These are phyloP conservation scores for Sinapis alba DNA, from an alignment of 441 rosid species.

Conservation along the genomic window DNA sequence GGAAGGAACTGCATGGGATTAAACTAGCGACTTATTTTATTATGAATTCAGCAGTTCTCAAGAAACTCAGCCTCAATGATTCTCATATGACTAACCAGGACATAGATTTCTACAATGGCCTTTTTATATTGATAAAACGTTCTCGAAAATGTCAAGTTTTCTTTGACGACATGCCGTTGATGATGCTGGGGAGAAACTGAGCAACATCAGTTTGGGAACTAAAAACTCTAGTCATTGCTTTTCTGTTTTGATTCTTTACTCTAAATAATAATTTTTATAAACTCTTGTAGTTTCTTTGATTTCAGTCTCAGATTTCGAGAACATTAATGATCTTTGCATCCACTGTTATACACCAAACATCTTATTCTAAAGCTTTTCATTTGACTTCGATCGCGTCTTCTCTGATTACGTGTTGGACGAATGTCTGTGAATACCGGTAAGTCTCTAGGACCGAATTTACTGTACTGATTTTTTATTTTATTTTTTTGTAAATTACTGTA, in stretches of 20 bases:
- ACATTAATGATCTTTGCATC: too few relatives aligned
- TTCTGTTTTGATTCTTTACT: neutral
- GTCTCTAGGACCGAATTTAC: too few relatives aligned
- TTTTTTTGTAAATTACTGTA: too few relatives aligned
- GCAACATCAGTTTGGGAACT: neutral
- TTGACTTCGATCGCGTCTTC: too few relatives aligned
- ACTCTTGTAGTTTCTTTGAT: neutral
- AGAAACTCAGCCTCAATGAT: neutral
- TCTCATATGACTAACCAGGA: neutral
- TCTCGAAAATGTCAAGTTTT: constrained; percentile 7
- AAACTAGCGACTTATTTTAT: constrained; percentile 11
- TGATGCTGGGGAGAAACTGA: neutral
- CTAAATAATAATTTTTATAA: neutral
- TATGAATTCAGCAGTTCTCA: constrained; percentile 8
- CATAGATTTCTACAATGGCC: neutral
- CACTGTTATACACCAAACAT: too few relatives aligned
- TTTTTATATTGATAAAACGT: neutral
- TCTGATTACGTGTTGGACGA: too few relatives aligned
- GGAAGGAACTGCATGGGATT: neutral
- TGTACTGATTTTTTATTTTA: too few relatives aligned
- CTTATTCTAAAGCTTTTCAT: too few relatives aligned
- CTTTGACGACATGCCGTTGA: neutral
- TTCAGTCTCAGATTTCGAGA: too few relatives aligned
- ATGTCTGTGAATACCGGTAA: too few relatives aligned
- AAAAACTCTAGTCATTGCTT: neutral